Evolutionary conservation across 2,329 filamentous ascomycete species (phyloP), one percentile per base, ranked within the genome.

Genomic region (Stenocarpella maydis): DNA sequence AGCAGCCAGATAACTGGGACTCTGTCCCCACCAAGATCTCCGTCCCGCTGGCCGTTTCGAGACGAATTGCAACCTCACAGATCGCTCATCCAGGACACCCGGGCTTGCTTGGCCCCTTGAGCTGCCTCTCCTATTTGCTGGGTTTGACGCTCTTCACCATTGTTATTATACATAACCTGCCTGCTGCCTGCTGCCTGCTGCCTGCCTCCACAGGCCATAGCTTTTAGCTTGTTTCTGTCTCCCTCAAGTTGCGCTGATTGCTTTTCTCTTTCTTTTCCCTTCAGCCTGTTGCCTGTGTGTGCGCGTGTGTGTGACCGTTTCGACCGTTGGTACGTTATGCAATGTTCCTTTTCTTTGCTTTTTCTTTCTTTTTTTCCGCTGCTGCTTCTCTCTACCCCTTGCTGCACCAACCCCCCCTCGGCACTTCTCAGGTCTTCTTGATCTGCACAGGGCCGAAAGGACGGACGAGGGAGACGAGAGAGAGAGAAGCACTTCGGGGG

Each of bases 21-120:
- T n/a, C n/a, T n/a, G 67, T 54, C 52, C 26, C 52, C 21, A 52
- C 60, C 52, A 65, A 19, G 43, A 45, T 60, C 67, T 39, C 53
- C 65, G 14, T 53, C 26, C 47, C 17, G 37, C 39, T 60, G 31
- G 63, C 61, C 63, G 45, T 41, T 50, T 43, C 50, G 37, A 24
- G 67, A 58, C 61, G 24, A 60, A 60, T n/a, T 69, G 63, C 45
- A 69, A 67, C 52, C 67, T 65, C 24, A 58, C 28, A 58, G 61
- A 39, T 50, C 47, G 31, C 47, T 52, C 49, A 39, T n/a, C 55
- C 55, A 61, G 55, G 55, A 39, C n/a, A n/a, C n/a, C n/a, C n/a
- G n/a, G n/a, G 31, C 55, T 39, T 24, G 55, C 55, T 60, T 21
- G 31, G 28, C 43, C 39, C 43, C 41, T 67, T 43, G 28, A 47